A percentile compares a stretch with the other conserved stretches of the same genome.
phyloP scores from a whole-genome alignment of 495 filamentous ascomycete species.

The Cercophora scortea region DNA sequence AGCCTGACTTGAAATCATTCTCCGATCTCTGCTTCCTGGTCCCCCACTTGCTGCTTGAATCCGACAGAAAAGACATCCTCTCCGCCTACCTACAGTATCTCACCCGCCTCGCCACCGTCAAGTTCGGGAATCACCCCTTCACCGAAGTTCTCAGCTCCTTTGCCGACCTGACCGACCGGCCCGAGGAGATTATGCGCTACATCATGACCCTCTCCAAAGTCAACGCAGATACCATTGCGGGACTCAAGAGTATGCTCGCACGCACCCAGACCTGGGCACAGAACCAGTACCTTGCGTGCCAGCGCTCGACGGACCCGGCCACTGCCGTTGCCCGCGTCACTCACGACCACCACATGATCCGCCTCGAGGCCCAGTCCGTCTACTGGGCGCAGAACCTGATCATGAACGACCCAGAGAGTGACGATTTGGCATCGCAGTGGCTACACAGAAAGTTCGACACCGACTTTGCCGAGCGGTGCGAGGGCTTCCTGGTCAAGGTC shows the following conservation, averaged over 20 bases:
- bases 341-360: conserved; percentile 20
- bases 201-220: conserved; percentile 16
- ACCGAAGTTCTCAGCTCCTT: conserved; percentile 14
- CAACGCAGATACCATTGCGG: conserved; percentile 18
- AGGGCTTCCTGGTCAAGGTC: conserved; percentile 2
- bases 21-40: conserved; percentile 22
- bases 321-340: neutral
- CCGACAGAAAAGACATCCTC: conserved; percentile 13
- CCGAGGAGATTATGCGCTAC: conserved; percentile 19
- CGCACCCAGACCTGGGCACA: conserved; percentile 17
- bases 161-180: conserved; percentile 10
- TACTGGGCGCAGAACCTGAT: conserved; percentile 24
- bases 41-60: conserved; percentile 20
- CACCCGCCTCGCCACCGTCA: conserved; percentile 7
- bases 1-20: conserved; percentile 19
- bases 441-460: conserved; percentile 6
- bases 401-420: conserved; percentile 10
- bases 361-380: conserved; percentile 17
- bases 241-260: conserved; percentile 7
- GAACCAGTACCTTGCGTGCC: conserved; percentile 19
- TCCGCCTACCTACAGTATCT: conserved; percentile 18
- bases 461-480: conserved; percentile 9
- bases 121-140: conserved; percentile 18
- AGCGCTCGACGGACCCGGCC: conserved; percentile 5
- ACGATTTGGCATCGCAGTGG: conserved; percentile 18